Evolutionary conservation across 2,329 filamentous ascomycete species (phyloP).

Genomic region (Peltaster fructicola): DNA sequence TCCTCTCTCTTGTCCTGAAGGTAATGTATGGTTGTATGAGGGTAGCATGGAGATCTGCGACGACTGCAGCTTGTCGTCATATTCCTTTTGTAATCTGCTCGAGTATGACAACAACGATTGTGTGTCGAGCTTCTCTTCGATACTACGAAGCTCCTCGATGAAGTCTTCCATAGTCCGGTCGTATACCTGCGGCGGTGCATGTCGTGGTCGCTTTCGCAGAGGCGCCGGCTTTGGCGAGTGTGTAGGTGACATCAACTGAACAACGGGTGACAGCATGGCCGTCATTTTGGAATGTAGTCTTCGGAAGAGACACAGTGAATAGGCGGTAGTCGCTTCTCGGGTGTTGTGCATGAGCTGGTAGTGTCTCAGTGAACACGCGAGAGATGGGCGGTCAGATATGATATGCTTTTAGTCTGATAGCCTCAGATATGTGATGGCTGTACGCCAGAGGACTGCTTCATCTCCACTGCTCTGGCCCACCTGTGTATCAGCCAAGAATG

Average conservation of each 20-base stretch:
- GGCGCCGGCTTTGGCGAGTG: slow-evolving; percentile 1
- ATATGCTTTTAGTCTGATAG: too few species aligned
- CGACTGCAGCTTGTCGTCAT: slow-evolving; percentile 34
- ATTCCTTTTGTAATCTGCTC: slow-evolving; percentile 30
- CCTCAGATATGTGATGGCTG: too few species aligned
- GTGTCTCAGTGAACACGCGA: too few species aligned
- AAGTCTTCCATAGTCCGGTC: slow-evolving; percentile 32
- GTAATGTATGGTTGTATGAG: slow-evolving; percentile 44
- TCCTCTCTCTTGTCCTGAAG: slow-evolving; percentile 40
- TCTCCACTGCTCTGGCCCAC: too few species aligned
- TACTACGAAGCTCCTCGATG: slow-evolving; percentile 23
- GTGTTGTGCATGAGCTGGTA: too few species aligned
- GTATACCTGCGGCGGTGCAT: slow-evolving; percentile 20
- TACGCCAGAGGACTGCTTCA: too few species aligned
- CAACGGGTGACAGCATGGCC: slow-evolving; percentile 7
- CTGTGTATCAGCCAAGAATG: too few species aligned
- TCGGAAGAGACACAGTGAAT: too few species aligned
- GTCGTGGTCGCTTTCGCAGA: slow-evolving; percentile 14
- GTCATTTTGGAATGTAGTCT: too few species aligned
- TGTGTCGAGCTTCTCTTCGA: slow-evolving; percentile 25
- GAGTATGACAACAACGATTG: slow-evolving; percentile 28
- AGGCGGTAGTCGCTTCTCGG: too few species aligned
- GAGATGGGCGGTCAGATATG: too few species aligned
- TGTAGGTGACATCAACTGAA: slow-evolving; percentile 2
- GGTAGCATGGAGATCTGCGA: slow-evolving; percentile 47